Percentiles rank a stretch among this genome's conserved stretches.
phyloP scores from a whole-genome alignment of 2,329 filamentous ascomycete species.

The Fulvia fulva region DNA sequence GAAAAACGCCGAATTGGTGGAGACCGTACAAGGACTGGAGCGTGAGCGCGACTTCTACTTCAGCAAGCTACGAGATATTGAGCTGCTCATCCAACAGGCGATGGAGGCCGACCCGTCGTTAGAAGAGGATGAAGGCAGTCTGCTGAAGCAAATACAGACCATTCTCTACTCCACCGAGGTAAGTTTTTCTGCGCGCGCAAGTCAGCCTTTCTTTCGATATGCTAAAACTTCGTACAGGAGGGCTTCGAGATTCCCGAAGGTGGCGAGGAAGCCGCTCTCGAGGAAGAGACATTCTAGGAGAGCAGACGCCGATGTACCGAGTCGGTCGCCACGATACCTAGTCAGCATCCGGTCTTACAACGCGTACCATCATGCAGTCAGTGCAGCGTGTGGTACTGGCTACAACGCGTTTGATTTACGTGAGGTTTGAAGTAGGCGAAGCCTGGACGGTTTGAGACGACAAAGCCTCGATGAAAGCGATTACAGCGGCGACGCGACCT shows the following conservation, averaged over 20 bases:
- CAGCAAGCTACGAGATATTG: constrained; percentile 95
- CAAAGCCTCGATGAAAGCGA: constrained; percentile 1
- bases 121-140: constrained; percentile 86
- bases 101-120: constrained; percentile 89
- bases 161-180: constrained; percentile 96
- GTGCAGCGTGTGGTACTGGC: not conserved
- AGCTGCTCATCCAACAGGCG: constrained; percentile 87
- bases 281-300: constrained; percentile 72
- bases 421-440: not conserved
- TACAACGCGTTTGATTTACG: not conserved
- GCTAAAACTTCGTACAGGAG: constrained; percentile 33
- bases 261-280: constrained; percentile 56
- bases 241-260: constrained; percentile 84
- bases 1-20: constrained; percentile 86
- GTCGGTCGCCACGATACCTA: not conserved
- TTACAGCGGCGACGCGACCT: not conserved
- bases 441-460: not conserved
- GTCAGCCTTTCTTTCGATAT: not conserved
- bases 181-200: constrained; percentile 19
- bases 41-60: constrained; percentile 99
- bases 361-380: not conserved
- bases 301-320: not conserved
- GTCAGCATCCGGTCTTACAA: not conserved
- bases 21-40: constrained; percentile 91
- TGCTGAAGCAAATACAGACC: constrained; percentile 92